Percentiles rank a stretch among this genome's conserved stretches.
These are phyloP conservation scores for Stipa capillata DNA, from an alignment of 176 grass and related monocot species.

Conservation along the genomic window DNA sequence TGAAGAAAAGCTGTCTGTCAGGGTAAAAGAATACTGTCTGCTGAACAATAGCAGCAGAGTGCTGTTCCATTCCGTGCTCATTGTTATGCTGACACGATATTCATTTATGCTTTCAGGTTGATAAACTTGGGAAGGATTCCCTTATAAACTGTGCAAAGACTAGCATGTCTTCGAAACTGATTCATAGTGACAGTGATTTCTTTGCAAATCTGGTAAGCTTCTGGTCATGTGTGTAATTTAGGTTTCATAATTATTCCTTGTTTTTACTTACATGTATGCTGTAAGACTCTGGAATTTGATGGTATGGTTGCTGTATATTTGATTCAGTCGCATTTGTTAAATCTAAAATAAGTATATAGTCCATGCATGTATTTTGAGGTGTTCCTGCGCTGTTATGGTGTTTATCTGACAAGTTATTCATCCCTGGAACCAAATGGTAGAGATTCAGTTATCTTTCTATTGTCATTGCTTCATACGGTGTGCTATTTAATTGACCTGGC, in stretches of 20 bases:
- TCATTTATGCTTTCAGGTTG: constrained; percentile 46
- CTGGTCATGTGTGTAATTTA: neutral
- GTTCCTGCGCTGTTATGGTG: neutral
- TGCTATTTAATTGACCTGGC: neutral
- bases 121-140: constrained; percentile 86
- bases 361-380: neutral
- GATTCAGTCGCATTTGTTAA: neutral
- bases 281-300: neutral
- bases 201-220: constrained; percentile 78
- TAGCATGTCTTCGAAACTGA: constrained; percentile 97
- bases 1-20: constrained; percentile 79
- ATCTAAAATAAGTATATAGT: neutral
- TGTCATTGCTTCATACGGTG: neutral
- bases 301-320: neutral
- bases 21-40: constrained; percentile 29
- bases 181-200: constrained; percentile 79
- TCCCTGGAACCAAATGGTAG: neutral
- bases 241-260: neutral
- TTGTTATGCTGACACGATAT: neutral
- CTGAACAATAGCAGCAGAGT: neutral
- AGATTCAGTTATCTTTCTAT: neutral
- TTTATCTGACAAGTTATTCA: neutral
- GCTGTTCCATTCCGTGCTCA: neutral
- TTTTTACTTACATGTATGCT: neutral
- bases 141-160: constrained; percentile 95